phyloP scores from a whole-genome alignment of 1,284 basidiomycete genomes.

The Irpex rosettiformis region DNA sequence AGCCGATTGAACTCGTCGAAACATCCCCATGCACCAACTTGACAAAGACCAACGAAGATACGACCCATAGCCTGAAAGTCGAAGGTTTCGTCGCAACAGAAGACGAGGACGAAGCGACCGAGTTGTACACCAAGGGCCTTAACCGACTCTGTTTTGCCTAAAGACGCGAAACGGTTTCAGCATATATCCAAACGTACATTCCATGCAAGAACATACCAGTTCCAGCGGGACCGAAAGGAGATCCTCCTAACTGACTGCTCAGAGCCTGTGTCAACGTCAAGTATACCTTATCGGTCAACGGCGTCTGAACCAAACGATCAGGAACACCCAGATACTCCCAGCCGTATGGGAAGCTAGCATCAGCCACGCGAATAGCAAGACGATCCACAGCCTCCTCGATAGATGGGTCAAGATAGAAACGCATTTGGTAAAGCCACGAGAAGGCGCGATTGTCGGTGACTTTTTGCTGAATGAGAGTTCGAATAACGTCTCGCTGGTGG shows the following conservation, averaged over 20 bases:
- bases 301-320: conserved; percentile 97
- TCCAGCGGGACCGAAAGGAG: conserved; percentile 97
- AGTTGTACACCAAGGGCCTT: conserved; percentile 98
- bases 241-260: conserved; percentile 91
- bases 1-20: conserved; percentile 98
- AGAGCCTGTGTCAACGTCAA: conserved; percentile 96
- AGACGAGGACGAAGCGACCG: conserved; percentile 96
- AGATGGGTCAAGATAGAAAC: conserved; percentile 85
- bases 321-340: conserved; percentile 99
- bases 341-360: conserved; percentile 94
- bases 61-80: conserved; percentile 99
- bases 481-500: conserved; percentile 94
- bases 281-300: conserved; percentile 97
- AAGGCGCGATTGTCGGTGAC: conserved; percentile 73
- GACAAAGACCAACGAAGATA: conserved; percentile 97
- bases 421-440: conserved; percentile 97
- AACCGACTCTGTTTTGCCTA: conserved; percentile 98
- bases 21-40: conserved; percentile 99
- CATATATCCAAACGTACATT: neutral
- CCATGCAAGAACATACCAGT: conserved; percentile 58
- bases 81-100: conserved; percentile 99
- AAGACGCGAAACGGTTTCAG: neutral
- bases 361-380: conserved; percentile 82
- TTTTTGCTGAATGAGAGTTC: conserved; percentile 71
- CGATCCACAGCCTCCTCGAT: conserved; percentile 77